These are phyloP conservation scores for Piromyces finnis DNA, from an alignment of 192 early-diverging fungal genomes.

Conservation along the genomic window DNA sequence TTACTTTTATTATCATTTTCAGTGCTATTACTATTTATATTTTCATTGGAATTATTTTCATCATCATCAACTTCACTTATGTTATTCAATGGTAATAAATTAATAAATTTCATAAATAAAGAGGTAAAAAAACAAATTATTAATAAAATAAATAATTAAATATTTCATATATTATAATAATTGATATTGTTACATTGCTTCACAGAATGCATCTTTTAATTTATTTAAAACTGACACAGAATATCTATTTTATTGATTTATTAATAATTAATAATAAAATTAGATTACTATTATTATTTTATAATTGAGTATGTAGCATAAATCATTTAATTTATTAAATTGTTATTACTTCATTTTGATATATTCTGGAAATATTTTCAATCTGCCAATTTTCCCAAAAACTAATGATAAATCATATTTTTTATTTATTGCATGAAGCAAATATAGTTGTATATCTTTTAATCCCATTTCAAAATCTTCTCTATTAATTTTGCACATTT, in stretches of 20 bases:
- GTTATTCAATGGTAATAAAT: background rate
- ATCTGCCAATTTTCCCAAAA: background rate
- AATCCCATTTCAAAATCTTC: background rate
- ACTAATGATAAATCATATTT: background rate
- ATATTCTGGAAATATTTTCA: background rate
- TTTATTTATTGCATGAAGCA: background rate
- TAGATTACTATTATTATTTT: too few species aligned
- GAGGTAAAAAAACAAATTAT: too few species aligned
- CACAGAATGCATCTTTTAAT: background rate
- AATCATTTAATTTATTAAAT: too few species aligned
- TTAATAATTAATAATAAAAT: too few species aligned
- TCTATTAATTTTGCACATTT: background rate
- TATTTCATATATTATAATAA: too few species aligned
- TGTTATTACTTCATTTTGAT: background rate
- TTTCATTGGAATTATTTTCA: too few species aligned
- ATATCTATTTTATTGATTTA: background rate
- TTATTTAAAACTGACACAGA: background rate
- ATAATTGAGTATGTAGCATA: too few species aligned
- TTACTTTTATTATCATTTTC: too few species aligned
- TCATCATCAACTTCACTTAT: background rate
- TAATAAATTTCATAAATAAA: too few species aligned
- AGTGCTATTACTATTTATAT: too few species aligned
- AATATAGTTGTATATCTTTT: background rate
- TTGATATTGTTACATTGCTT: background rate
- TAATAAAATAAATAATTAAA: too few species aligned